Percentiles rank a stretch among this genome's conserved stretches.
Evolutionary conservation across 495 filamentous ascomycete species (phyloP).

Genomic region (Neurospora hispaniola): DNA sequence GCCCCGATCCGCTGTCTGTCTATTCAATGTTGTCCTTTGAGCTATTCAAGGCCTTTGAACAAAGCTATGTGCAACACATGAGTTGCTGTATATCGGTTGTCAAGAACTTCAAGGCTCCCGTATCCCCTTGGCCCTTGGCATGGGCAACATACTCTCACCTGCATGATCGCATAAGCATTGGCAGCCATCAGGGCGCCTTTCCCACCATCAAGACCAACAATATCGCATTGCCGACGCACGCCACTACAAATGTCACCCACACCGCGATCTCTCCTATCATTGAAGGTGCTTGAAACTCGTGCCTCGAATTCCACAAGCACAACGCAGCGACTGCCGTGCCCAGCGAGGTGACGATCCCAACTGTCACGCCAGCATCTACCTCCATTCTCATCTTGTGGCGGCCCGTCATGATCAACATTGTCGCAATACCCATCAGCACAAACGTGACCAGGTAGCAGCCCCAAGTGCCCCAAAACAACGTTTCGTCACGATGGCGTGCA

Average conservation of each 20-base stretch:
- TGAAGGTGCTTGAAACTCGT: slow-evolving; percentile 21
- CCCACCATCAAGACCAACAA: slow-evolving; percentile 38
- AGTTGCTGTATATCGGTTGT: not conserved
- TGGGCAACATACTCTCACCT: not conserved
- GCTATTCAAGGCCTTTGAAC: not conserved
- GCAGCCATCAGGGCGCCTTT: slow-evolving; percentile 20
- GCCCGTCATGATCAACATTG: slow-evolving; percentile 43
- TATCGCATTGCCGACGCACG: slow-evolving; percentile 41
- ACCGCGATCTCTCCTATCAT: slow-evolving; percentile 33
- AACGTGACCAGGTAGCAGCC: slow-evolving; percentile 35
- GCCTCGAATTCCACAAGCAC: slow-evolving; percentile 36
- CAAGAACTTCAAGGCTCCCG: not conserved
- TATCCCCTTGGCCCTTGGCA: not conserved
- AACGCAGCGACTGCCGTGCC: slow-evolving; percentile 44
- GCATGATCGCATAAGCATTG: not conserved
- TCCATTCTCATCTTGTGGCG: slow-evolving; percentile 40
- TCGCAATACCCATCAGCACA: slow-evolving; percentile 43
- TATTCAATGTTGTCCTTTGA: not conserved
- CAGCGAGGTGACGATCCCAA: slow-evolving; percentile 45
- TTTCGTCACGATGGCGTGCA: slow-evolving; percentile 29
- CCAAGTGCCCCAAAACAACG: slow-evolving; percentile 35
- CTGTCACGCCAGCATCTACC: slow-evolving; percentile 50
- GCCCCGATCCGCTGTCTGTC: not conserved
- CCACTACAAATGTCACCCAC: slow-evolving; percentile 30
- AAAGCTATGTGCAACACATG: not conserved